Base-by-base conservation (phyloP, 768 basidiomycete genomes). In the Amanita muscaria region DNA sequence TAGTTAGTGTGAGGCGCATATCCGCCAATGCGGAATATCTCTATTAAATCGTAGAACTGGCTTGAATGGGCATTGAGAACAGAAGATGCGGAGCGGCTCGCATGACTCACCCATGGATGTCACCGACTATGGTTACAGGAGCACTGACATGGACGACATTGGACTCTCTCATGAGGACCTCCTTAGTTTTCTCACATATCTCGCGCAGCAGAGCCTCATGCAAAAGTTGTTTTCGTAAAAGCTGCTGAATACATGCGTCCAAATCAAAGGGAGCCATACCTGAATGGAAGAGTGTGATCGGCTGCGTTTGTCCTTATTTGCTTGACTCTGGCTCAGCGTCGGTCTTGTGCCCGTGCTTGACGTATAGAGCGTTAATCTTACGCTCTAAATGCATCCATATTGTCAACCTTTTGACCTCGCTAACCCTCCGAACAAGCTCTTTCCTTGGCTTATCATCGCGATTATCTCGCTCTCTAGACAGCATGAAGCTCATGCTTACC, bases 121-220 rank as follows among this genome's bases (percentile, higher is more conserved):
- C 96, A 41, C 96, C 96, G 30, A 98, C 96, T 22, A 99, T 96
- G 1, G 96, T 99, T 27, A 98, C 91, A 15, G 96, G 96, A 4
- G 94, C 87, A 51, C 80, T 85, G 53, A 99, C 86, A 58, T 98
- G 96, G 5, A 98, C 92, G 47, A 99, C 96, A 58, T 99, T 99
- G 48, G 88, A 91, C 68, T 99, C 96, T 50, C 91, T 73, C 96
- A 98, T 98, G 46, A 99, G 81, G 0, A 99, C 90, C 61, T 99
- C 96, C 61, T 98, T 99, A 12, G 94, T 96, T 68, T 98, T 98
- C 59, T 96, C 94, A 73, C 96, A 98, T 76, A 99, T 97, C 72
- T 99, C 94, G 40, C 92, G 83, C 34, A 99, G 64, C 21, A 98
- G 73, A 2, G 90, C 86, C 66, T 98, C 94, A 55, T 93, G 93